Conservation (phyloP, 345 rosid genomes). For the Excoecaria agallocha region DNA sequence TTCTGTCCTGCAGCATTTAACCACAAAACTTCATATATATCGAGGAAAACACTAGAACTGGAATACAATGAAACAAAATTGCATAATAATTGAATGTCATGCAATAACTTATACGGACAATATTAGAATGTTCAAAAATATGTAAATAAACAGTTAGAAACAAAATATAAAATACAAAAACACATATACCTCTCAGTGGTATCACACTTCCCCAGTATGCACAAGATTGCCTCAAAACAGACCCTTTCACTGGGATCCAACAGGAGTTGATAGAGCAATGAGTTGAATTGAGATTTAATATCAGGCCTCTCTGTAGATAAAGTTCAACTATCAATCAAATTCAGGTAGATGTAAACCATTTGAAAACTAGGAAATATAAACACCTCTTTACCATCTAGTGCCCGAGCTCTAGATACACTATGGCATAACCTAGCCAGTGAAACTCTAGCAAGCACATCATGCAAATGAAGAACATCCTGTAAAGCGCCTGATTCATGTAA, state of each 20-base stretch:
- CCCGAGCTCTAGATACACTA: constrained; percentile 81
- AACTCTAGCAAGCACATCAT: constrained; percentile 98
- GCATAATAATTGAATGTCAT: background rate
- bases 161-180: constrained; percentile 6
- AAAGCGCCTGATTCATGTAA: constrained; percentile 72
- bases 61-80: background rate
- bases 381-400: constrained; percentile 75
- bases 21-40: constrained; percentile 5
- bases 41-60: background rate
- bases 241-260: constrained; percentile 99
- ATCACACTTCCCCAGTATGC: constrained; percentile 83
- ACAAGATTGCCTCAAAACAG: constrained; percentile 94
- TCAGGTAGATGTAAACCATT: constrained; percentile 1
- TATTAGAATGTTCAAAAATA: background rate
- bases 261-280: constrained; percentile 90
- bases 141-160: background rate
- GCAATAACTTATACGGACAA: background rate
- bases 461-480: constrained; percentile 98
- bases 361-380: constrained; percentile 5
- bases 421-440: constrained; percentile 93
- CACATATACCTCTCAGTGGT: constrained; percentile 62
- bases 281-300: constrained; percentile 87
- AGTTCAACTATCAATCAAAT: constrained; percentile 22
- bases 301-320: constrained; percentile 79
- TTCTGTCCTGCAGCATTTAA: constrained; percentile 57